phyloP scores from a whole-genome alignment of 768 basidiomycete species.

The Leucocoprinus leucothites region DNA sequence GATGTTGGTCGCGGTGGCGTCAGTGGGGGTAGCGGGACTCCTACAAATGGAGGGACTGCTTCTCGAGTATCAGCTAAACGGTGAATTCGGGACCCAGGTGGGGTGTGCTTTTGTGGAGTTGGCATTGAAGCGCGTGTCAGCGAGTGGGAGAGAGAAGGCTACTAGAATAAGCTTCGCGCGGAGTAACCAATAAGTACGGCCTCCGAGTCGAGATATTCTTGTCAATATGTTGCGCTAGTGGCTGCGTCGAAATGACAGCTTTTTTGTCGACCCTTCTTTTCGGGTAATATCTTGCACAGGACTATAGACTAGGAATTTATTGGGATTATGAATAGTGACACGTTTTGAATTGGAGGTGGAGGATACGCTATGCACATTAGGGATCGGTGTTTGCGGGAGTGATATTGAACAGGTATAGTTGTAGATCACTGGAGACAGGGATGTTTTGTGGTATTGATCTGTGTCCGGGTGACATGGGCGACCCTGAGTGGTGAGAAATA shows the following conservation, averaged over 20 bases:
- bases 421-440: not conserved
- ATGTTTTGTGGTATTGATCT: not conserved
- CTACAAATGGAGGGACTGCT: not conserved
- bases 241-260: not conserved
- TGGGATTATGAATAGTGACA: no score
- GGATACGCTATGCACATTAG: no score
- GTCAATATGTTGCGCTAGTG: not conserved
- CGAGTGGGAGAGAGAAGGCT: not conserved
- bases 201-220: no score
- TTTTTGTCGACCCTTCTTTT: not conserved
- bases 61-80: not conserved
- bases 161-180: no score
- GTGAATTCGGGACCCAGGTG: not conserved
- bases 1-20: not conserved
- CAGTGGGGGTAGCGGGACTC: not conserved
- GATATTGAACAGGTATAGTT: not conserved
- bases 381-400: not conserved
- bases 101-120: not conserved
- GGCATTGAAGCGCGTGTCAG: not conserved
- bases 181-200: no score
- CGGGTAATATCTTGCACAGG: not conserved
- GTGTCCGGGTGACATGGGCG: not conserved
- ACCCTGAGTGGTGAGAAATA: slow-evolving; percentile 14
- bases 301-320: not conserved
- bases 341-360: not conserved